Conservation (phyloP, 2,329 filamentous ascomycete genomes). For the Neofusicoccum parvum region DNA sequence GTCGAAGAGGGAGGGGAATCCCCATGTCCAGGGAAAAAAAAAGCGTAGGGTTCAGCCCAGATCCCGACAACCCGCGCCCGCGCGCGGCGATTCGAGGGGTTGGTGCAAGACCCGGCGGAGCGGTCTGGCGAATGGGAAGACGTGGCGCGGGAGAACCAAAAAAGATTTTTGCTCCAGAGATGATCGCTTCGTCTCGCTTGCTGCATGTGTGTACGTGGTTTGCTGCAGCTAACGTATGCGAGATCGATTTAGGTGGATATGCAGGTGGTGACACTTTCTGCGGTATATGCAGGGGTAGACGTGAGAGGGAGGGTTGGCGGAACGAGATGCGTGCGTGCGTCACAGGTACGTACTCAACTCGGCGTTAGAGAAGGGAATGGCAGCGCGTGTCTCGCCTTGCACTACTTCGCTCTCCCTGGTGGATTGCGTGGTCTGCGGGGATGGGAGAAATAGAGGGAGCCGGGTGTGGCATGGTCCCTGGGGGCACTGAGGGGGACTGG, state of each 20-base stretch:
- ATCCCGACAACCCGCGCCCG: neutral
- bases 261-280: constrained; percentile 7
- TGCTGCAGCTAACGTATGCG: constrained; percentile 11
- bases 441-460: neutral
- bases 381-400: neutral
- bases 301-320: neutral
- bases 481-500: neutral
- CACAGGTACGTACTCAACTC: neutral
- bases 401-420: neutral
- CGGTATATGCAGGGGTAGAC: neutral
- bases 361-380: neutral
- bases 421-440: constrained; percentile 13
- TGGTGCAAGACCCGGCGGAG: neutral
- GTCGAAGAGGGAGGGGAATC: neutral
- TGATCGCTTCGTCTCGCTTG: constrained; percentile 16
- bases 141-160: neutral
- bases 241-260: constrained; percentile 16
- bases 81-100: neutral
- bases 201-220: neutral
- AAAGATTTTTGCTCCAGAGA: neutral
- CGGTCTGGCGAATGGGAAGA: constrained; percentile 11
- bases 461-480: neutral
- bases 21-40: neutral
- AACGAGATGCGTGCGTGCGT: neutral
- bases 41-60: neutral